These are phyloP conservation scores for Aschersonia sp. DNA, from an alignment of 2,329 filamentous ascomycete species.

Conservation along the genomic window DNA sequence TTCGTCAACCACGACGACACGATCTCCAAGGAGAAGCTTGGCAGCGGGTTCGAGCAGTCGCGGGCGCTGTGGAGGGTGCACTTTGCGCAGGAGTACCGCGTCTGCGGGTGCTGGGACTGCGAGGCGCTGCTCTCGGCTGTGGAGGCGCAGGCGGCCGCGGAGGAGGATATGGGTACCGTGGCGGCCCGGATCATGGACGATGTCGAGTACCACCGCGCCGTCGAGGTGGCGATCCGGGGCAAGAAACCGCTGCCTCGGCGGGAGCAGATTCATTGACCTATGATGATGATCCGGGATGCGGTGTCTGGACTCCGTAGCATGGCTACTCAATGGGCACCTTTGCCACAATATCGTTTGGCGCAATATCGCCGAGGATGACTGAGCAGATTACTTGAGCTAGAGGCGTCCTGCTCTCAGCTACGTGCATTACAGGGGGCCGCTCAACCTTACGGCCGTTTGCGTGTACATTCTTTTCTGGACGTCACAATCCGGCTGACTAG, in stretches of 20 bases:
- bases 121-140: slow-evolving; percentile 15
- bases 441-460: no score
- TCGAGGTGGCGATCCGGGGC: slow-evolving; percentile 6
- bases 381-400: no score
- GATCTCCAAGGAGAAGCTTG: slow-evolving; percentile 13
- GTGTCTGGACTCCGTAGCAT: no score
- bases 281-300: no score
- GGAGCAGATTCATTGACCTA: no score
- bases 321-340: no score
- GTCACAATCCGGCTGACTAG: no score
- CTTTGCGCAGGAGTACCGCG: slow-evolving; percentile 20
- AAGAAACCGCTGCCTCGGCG: slow-evolving; percentile 1
- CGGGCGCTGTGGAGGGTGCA: slow-evolving; percentile 12
- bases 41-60: slow-evolving; percentile 14
- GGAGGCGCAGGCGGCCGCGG: slow-evolving; percentile 1
- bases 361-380: no score
- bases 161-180: not conserved
- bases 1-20: slow-evolving; percentile 26
- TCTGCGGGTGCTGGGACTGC: slow-evolving; percentile 23
- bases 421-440: no score
- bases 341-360: no score
- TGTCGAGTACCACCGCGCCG: slow-evolving; percentile 7
- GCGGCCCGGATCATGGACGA: slow-evolving; percentile 2
- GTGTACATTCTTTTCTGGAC: no score
- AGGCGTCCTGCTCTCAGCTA: no score